Percentiles rank a stretch among this genome's conserved stretches.
phyloP scores from a whole-genome alignment of 176 grass and related monocot species.

The Chloris gayana region DNA sequence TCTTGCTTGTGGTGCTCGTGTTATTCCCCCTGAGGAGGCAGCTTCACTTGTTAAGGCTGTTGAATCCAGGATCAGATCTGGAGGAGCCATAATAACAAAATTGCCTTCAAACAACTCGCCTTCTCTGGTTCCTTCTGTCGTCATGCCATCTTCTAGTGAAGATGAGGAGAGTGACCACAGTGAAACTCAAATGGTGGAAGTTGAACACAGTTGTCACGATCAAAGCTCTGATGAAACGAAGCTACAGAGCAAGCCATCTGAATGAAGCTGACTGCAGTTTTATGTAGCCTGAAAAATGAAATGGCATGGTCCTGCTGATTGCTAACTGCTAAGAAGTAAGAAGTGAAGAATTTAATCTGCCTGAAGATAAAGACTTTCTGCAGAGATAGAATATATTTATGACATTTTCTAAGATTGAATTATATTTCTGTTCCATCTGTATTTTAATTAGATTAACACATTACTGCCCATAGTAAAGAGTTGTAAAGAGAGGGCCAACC shows the following conservation, averaged over 20 bases:
- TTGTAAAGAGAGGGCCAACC: slow-evolving; percentile 10
- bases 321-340: slow-evolving; percentile 28
- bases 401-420: slow-evolving; percentile 35
- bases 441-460: slow-evolving; percentile 29
- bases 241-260: slow-evolving; percentile 25
- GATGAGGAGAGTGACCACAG: slow-evolving; percentile 43
- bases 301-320: slow-evolving; percentile 32
- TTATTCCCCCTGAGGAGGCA: slow-evolving; percentile 64
- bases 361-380: slow-evolving; percentile 31
- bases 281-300: not conserved
- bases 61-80: slow-evolving; percentile 80
- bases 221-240: slow-evolving; percentile 42
- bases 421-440: slow-evolving; percentile 1
- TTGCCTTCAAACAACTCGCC: slow-evolving; percentile 32
- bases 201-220: not conserved
- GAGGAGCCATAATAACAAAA: slow-evolving; percentile 62
- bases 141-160: slow-evolving; percentile 47
- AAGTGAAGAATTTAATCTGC: slow-evolving; percentile 10
- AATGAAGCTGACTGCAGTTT: slow-evolving; percentile 42
- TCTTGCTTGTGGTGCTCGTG: slow-evolving; percentile 79
- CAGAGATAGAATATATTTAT: not conserved
- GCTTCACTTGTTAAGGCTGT: slow-evolving; percentile 65
- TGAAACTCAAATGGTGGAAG: too few species aligned
- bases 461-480: slow-evolving; percentile 10
- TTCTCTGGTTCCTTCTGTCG: slow-evolving; percentile 31